Evolutionary conservation across 2,329 filamentous ascomycete species (phyloP).

Genomic region (Neoarthrinium moseri): DNA sequence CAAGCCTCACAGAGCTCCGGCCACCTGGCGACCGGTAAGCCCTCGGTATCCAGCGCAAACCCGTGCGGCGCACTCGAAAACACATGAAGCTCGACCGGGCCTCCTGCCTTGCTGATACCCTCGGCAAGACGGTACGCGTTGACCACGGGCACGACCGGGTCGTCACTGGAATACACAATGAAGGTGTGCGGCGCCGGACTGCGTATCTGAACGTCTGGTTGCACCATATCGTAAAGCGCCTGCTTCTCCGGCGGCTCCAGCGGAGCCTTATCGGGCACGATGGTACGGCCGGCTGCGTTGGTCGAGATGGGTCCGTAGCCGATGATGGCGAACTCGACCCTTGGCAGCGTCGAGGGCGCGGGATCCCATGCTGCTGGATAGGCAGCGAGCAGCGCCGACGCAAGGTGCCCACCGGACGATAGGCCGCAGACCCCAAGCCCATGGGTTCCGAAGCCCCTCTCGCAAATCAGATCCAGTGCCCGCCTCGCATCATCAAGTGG

Average conservation of each 20-base stretch:
- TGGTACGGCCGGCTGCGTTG: conserved; percentile 17
- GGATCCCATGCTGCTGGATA: conserved; percentile 16
- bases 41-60: conserved; percentile 16
- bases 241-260: conserved; percentile 21
- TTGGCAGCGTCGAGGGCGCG: conserved; percentile 10
- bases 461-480: conserved; percentile 14
- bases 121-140: conserved; percentile 20
- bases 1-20: conserved; percentile 16
- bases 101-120: conserved; percentile 12
- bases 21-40: conserved; percentile 16
- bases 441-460: background rate
- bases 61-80: conserved; percentile 20
- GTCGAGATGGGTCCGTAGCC: conserved; percentile 22
- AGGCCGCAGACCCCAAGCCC: conserved; percentile 17
- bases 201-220: conserved; percentile 17
- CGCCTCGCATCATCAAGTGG: conserved; percentile 19
- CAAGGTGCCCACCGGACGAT: conserved; percentile 20
- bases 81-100: conserved; percentile 17
- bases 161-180: conserved; percentile 17
- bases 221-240: conserved; percentile 17
- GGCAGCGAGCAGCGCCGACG: conserved; percentile 16
- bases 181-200: conserved; percentile 17
- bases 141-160: conserved; percentile 17
- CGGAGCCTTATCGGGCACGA: conserved; percentile 16
- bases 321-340: conserved; percentile 16